Evolutionary conservation across 202 grass and related monocot genomes (phyloP).

Genomic region (Thinopyrum obtusiflorum): DNA sequence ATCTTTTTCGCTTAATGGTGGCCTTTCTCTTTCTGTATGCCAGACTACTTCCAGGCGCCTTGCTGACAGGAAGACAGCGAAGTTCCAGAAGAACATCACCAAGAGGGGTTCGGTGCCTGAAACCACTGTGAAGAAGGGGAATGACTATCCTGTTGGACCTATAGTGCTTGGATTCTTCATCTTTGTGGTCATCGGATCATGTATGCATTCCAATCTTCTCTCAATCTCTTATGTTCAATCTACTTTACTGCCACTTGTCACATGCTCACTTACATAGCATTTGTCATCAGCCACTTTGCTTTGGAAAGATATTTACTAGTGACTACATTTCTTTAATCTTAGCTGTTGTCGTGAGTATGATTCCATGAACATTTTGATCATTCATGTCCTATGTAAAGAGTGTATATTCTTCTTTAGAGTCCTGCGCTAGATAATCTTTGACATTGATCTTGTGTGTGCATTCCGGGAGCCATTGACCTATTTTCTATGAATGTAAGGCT

Average conservation of each 20-base stretch:
- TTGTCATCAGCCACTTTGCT: not conserved
- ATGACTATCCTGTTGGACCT: constrained; percentile 85
- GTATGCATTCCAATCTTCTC: constrained; percentile 44
- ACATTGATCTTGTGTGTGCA: not conserved
- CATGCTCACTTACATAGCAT: not conserved
- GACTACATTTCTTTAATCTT: not conserved
- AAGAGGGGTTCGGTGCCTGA: constrained; percentile 90
- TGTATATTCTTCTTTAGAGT: not conserved
- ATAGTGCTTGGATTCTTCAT: constrained; percentile 84
- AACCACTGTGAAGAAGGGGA: constrained; percentile 76
- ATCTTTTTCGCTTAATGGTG: not conserved
- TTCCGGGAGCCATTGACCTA: not conserved
- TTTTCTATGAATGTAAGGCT: not conserved
- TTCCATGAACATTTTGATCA: not conserved
- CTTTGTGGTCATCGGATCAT: constrained; percentile 95
- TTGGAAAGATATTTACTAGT: not conserved
- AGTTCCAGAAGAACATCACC: constrained; percentile 93
- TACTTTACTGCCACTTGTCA: not conserved
- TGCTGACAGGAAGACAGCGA: constrained; percentile 75
- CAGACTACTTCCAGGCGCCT: constrained; percentile 88
- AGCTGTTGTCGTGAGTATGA: not conserved
- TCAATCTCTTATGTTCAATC: not conserved
- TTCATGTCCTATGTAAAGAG: not conserved
- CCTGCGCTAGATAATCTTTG: not conserved
- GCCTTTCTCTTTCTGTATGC: not conserved